These are phyloP conservation scores for Aspergillus panamensis DNA, from an alignment of 495 filamentous ascomycete genomes.

Conservation along the genomic window DNA sequence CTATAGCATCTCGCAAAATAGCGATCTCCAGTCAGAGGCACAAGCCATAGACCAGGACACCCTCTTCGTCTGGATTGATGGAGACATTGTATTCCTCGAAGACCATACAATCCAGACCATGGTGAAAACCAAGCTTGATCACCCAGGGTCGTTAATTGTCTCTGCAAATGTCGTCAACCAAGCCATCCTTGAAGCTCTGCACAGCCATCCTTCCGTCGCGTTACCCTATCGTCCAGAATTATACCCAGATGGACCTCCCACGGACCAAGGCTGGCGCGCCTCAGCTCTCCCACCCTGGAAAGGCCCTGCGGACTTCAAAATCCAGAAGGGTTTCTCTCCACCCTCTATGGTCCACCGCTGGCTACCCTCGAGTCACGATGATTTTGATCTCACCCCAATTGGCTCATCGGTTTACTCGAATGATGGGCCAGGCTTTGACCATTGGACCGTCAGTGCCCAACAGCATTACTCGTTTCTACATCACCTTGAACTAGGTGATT, in stretches of 20 bases:
- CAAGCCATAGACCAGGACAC: slow-evolving; percentile 22
- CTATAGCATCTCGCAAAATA: slow-evolving; percentile 27
- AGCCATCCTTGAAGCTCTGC: slow-evolving; percentile 31
- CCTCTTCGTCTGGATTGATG: slow-evolving; percentile 56
- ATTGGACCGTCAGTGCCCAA: slow-evolving; percentile 52
- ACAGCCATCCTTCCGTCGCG: slow-evolving; percentile 34
- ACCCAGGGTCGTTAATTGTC: slow-evolving; percentile 45
- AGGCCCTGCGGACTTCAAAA: slow-evolving; percentile 27
- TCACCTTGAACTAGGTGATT: slow-evolving; percentile 44
- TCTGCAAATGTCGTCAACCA: slow-evolving; percentile 54
- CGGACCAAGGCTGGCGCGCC: slow-evolving; percentile 27
- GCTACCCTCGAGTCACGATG: slow-evolving; percentile 24
- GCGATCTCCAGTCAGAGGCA: slow-evolving; percentile 21
- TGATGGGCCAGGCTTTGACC: slow-evolving; percentile 33
- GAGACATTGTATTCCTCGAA: slow-evolving; percentile 53
- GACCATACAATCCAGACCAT: slow-evolving; percentile 51
- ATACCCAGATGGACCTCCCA: slow-evolving; percentile 12
- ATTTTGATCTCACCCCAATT: slow-evolving; percentile 31
- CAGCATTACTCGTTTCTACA: slow-evolving; percentile 54
- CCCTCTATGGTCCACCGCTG: slow-evolving; percentile 34
- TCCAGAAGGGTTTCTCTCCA: slow-evolving; percentile 24
- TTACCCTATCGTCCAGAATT: slow-evolving; percentile 40
- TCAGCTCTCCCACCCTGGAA: slow-evolving; percentile 31
- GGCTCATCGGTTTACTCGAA: slow-evolving; percentile 30
- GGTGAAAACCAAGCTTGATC: slow-evolving; percentile 49